These are phyloP conservation scores for Coix lacrymajobi DNA, from an alignment of 176 grass and related monocot genomes.

Conservation along the genomic window DNA sequence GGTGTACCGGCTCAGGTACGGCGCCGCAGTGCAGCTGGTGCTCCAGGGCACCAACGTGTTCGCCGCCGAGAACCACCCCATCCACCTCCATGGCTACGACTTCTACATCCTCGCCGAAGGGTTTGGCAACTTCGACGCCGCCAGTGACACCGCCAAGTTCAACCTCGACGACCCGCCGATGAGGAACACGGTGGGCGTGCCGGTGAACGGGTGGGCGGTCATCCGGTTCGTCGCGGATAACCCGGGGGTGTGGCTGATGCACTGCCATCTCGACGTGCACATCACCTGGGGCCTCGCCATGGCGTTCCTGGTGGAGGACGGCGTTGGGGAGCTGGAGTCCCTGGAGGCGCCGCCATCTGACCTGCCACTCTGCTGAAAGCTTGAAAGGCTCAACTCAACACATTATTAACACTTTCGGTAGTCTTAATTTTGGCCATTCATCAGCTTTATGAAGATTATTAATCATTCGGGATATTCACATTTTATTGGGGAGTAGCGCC, in stretches of 20 bases:
- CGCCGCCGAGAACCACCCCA: constrained; percentile 89
- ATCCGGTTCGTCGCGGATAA: constrained; percentile 83
- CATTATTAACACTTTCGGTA: too few species aligned
- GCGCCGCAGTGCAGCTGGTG: constrained; percentile 70
- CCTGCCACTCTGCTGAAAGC: constrained; percentile 68
- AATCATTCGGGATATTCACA: too few species aligned
- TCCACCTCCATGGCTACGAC: constrained; percentile 92
- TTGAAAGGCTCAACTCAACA: too few species aligned
- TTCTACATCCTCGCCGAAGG: constrained; percentile 86
- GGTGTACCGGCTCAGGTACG: constrained; percentile 75
- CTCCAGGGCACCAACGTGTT: constrained; percentile 89
- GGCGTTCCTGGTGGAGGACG: constrained; percentile 82
- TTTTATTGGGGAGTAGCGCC: too few species aligned
- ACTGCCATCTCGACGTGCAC: constrained; percentile 87
- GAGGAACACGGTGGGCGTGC: constrained; percentile 86
- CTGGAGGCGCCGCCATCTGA: constrained; percentile 55
- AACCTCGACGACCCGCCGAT: constrained; percentile 79
- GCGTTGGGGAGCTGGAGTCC: constrained; percentile 56
- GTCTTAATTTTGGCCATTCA: too few species aligned
- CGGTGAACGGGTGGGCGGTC: constrained; percentile 85
- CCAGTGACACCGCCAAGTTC: constrained; percentile 50
- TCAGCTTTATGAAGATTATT: too few species aligned
- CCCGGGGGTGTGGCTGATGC: constrained; percentile 94
- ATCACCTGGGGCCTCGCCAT: constrained; percentile 96
- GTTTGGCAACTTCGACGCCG: constrained; percentile 68